Evolutionary conservation across 257 asterid genomes (phyloP), one percentile per base, ranked within the genome.

Genomic region (Solanum lycopersicoides): DNA sequence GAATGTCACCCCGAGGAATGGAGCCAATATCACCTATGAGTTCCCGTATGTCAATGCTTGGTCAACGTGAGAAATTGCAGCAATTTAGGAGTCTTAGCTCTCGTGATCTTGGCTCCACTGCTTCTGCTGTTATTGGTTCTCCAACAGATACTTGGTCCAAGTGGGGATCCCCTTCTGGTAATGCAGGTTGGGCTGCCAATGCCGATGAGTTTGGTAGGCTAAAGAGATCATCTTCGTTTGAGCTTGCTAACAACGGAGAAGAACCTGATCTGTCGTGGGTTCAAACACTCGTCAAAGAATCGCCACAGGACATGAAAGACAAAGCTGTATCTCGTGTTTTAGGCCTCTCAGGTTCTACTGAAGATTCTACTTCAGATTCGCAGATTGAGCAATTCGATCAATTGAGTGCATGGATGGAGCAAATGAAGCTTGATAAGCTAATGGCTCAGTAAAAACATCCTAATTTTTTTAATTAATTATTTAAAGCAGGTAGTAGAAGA

Each of bases 261-360:
- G 99, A 93, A 87, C 99, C 99, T 9, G 98, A 95, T 90, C 87
- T 95, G 66, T 95, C 98, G 7, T 96, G 99, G 99, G 98, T 96
- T 83, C 98, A 96, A 65, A 92, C 95, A 1, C 95, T 96, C 18
- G 99, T 96, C 42, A 94, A 90, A 84, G 99, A 96, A 89, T 89
- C 97, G 80, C 93, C 97, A 18, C 95, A 92, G 76, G 98, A 96
- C 34, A 59, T 77, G 80, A 90, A 89, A 74, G 97, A 93, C 47
- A 91, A 91, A 85, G 85, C 89, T 7, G 89, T 75, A 7, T 77
- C 91, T 25, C 87, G n/a, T 76, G 88, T 87, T 66, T 88, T 88
- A 66, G 91, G 87, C 12, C 0, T 82, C 83, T 86, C 89, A 12
- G 92, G 88, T 73, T 71, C 87, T 56, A 89, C 88, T 86, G 85